Conservation (phyloP, 495 filamentous ascomycete species). For the Penicillium desertorum region DNA sequence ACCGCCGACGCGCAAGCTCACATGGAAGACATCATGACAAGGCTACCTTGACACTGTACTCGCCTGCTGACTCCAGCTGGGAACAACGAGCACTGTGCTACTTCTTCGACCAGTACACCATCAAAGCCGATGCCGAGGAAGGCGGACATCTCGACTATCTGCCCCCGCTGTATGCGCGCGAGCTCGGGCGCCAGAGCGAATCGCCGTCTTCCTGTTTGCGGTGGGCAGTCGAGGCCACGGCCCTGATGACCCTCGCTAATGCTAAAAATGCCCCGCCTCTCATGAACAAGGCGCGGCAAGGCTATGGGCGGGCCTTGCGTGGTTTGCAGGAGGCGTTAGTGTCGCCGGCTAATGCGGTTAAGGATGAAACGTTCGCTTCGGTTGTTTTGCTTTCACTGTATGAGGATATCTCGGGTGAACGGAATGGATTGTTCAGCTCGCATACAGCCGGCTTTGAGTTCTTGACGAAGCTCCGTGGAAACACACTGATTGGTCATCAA, state of each 20-base stretch:
- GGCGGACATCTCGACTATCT: conserved; percentile 40
- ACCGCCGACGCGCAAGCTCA: not conserved
- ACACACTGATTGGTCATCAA: conserved; percentile 31
- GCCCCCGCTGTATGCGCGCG: conserved; percentile 36
- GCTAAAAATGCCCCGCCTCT: conserved; percentile 32
- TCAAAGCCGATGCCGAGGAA: conserved; percentile 22
- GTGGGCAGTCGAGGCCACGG: conserved; percentile 44
- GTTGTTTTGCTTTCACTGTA: conserved; percentile 42
- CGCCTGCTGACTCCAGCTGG: conserved; percentile 37
- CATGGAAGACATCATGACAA: not conserved
- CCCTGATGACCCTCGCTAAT: conserved; percentile 39
- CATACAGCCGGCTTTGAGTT: conserved; percentile 46
- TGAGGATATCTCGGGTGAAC: conserved; percentile 43
- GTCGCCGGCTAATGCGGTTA: conserved; percentile 33
- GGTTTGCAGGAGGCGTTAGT: conserved; percentile 32
- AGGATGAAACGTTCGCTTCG: conserved; percentile 45
- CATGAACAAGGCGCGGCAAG: conserved; percentile 32
- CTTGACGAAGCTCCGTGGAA: conserved; percentile 40
- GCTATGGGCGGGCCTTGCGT: conserved; percentile 40
- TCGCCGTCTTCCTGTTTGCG: conserved; percentile 34
- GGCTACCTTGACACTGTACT: conserved; percentile 20
- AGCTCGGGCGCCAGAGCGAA: conserved; percentile 13
- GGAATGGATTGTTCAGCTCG: conserved; percentile 43
- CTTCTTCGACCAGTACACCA: conserved; percentile 48
- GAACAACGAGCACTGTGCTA: conserved; percentile 45